Percentiles rank a stretch among this genome's conserved stretches.
Evolutionary conservation across 2,329 filamentous ascomycete genomes (phyloP).

Genomic region (Neopestalotiopsis sp.): DNA sequence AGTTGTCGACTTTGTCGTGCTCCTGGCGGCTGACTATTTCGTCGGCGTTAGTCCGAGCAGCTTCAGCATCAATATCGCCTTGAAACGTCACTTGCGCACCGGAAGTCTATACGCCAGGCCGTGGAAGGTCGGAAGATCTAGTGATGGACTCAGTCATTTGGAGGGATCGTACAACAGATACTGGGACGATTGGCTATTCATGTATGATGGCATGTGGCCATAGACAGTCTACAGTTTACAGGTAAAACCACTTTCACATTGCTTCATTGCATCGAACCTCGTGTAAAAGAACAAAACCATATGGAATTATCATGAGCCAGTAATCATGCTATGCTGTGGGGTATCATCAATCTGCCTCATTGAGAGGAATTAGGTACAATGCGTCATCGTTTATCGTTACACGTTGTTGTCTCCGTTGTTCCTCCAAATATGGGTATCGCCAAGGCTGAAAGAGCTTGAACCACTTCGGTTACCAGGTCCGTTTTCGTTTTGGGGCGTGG

Average conservation of each 20-base stretch:
- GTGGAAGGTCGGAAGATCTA: constrained; percentile 43
- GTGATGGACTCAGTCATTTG: constrained; percentile 47
- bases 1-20: constrained; percentile 45
- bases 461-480: constrained; percentile 27
- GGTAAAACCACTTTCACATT: neutral
- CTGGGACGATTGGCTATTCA: constrained; percentile 54
- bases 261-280: neutral
- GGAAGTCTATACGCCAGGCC: constrained; percentile 44
- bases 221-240: constrained; percentile 18
- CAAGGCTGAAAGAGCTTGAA: constrained; percentile 35
- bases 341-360: constrained; percentile 13
- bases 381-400: constrained; percentile 19
- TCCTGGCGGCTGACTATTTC: constrained; percentile 44
- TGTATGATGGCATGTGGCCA: constrained; percentile 50
- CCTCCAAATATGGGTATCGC: constrained; percentile 35
- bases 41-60: constrained; percentile 51
- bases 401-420: constrained; percentile 31
- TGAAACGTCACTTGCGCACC: constrained; percentile 46
- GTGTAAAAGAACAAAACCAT: neutral
- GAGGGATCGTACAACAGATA: constrained; percentile 47
- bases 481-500: constrained; percentile 7
- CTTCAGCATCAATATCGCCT: constrained; percentile 51
- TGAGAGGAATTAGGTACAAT: constrained; percentile 1
- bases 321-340: constrained; percentile 1
- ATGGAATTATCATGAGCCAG: neutral